Base-by-base conservation (phyloP, 257 asterid species). In the Nicotiana paniculata region DNA sequence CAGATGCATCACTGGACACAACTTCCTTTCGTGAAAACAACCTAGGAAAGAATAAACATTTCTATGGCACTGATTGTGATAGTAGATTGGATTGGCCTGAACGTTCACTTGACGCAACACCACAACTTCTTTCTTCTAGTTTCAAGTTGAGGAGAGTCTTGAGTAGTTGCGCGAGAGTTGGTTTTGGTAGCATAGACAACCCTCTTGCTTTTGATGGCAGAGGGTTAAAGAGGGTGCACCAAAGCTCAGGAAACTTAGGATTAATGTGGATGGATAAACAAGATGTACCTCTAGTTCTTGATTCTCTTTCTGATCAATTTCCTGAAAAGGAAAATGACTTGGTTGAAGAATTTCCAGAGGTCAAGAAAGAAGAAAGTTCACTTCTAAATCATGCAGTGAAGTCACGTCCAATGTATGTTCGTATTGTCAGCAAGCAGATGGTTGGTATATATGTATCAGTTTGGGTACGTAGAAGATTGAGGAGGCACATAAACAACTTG, bases 351-450 rank as follows among this genome's bases (percentile, higher is more conserved):
- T 55, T 84, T 55, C 75, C 77, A 3, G 95, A 81, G 75, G 77
- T 51, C 59, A 76, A 74, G 55, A 76, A 74, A 26, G 53, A 77
- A 6, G 89, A 86, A 51, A 66, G n/a, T 82, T 37, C 54, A 62
- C 54, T 46, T 62, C 35, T 61, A 18, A 80, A 79, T 59, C 84
- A 82, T 67, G 57, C 81, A 33, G 84, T 72, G 12, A 84, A 90
- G 67, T 79, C 87, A 8, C 87, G 79, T n/a, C 93, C 88, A 16
- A 86, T 58, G 79, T 95, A 92, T 58, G 94, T 91, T 21, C 86
- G 99, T 74, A 91, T 95, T 65, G 97, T 95, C 86, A 92, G 99
- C 79, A 95, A 93, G 91, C 99, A 95, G 89, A 95, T 95, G 99
- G 98, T 95, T 37, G 99, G 99, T n/a, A 93, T 95, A 85, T 93